These are phyloP conservation scores for Pelargonium exstipulatum DNA, from an alignment of 441 rosid species.

Conservation along the genomic window DNA sequence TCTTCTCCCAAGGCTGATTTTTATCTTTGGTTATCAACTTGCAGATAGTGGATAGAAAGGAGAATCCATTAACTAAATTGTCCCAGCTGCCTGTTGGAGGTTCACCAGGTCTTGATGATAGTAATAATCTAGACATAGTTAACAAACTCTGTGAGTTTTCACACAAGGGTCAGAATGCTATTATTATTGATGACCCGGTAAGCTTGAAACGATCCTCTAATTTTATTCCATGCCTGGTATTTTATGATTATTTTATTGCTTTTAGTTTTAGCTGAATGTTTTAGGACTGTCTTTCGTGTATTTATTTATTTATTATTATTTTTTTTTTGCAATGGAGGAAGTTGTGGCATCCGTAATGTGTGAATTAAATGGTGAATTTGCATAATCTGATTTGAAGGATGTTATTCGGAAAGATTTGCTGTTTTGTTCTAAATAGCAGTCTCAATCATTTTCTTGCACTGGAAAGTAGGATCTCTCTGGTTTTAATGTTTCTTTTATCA, in stretches of 20 bases:
- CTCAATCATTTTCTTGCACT: neutral
- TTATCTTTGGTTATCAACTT: no score
- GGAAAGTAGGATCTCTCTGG: neutral
- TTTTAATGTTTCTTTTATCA: neutral
- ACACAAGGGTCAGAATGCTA: conserved; percentile 35
- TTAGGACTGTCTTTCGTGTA: neutral
- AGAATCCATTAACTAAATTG: neutral
- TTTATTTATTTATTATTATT: neutral
- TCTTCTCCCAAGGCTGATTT: no score
- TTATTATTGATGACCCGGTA: conserved; percentile 48
- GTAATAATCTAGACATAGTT: conserved; percentile 24
- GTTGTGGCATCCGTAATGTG: neutral
- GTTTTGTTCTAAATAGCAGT: neutral
- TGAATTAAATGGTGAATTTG: neutral
- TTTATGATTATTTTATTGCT: neutral
- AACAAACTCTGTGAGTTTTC: conserved; percentile 32
- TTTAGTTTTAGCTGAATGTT: neutral
- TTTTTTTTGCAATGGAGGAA: neutral
- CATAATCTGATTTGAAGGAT: neutral
- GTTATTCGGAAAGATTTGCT: neutral
- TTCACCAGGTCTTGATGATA: neutral
- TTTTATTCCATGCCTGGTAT: neutral
- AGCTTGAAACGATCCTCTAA: conserved; percentile 14
- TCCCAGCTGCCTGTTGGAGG: conserved; percentile 18
- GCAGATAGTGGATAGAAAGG: no score